Base-by-base conservation (phyloP, 768 basidiomycete species). In the Phaffia tasmanica region DNA sequence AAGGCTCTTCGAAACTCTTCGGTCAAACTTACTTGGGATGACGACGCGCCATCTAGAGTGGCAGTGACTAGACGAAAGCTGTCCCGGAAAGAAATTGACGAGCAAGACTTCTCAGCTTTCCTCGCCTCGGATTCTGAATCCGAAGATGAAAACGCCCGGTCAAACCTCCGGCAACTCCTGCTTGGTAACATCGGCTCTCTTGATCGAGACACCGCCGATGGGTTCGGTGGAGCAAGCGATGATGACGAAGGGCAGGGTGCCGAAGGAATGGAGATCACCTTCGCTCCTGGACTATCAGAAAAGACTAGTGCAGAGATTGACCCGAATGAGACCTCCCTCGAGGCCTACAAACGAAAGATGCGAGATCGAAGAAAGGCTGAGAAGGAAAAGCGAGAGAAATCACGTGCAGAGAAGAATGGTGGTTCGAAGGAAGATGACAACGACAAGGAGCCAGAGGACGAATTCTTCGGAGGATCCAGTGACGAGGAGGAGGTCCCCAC, bases 11-110 rank as follows among this genome's bases (percentile, higher is more conserved):
- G 94, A 6, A 93, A 98, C 75, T 99, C 95, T 18, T 95, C 91
- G 79, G 94, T 98, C 68, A 95, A 89, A 73, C 82, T 98, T 42
- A 95, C 93, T 5, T 99, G 95, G 95, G 95, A 99, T 71, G 89
- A 92, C 63, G 95, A 98, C 75, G 93, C 98, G 71, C 86, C 88
- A 0, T 87, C 92, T 72, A 86, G 94, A 50, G 82, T 81, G 65
- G 84, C 84, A 54, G 72, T 92, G 58, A 89, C 92, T 1, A 84
- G 91, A 56, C 86, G 91, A 25, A 79, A 80, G 0, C 79, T 95
- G 51, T 83, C 88, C 0, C 81, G 82, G 62, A 85, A 90, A 73
- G 90, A 97, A 74, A 86, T 98, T 30, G 92, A 95, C 58, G 87
- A 93, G 67, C 83, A 84, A 63, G 92, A 98, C 73, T 97, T 94